phyloP scores from a whole-genome alignment of 2,329 filamentous ascomycete genomes.

The Tolypocladium inflatum region DNA sequence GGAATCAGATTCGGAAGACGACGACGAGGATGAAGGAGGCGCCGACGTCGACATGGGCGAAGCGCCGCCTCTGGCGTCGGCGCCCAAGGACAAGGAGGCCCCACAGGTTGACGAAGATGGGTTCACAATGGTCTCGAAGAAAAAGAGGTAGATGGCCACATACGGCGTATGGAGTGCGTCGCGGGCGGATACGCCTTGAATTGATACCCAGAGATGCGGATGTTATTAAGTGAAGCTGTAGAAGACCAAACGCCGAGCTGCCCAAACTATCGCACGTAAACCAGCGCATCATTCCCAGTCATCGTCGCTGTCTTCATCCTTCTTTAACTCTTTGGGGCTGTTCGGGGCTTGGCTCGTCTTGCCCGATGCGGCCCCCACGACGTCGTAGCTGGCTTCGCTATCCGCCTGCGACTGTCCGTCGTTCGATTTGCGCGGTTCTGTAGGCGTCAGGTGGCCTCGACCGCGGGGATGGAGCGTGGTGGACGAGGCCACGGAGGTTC shows the following conservation, averaged over 20 bases:
- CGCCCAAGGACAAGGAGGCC: slow-evolving; percentile 51
- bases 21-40: slow-evolving; percentile 47
- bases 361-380: slow-evolving; percentile 72
- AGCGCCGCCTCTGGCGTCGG: slow-evolving; percentile 50
- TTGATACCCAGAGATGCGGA: slow-evolving; percentile 15
- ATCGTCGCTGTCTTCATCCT: slow-evolving; percentile 32
- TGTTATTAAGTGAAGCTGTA: slow-evolving; percentile 2
- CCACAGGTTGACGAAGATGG: slow-evolving; percentile 75
- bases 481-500: slow-evolving; percentile 45
- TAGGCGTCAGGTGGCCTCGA: slow-evolving; percentile 45
- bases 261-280: slow-evolving; percentile 9
- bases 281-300: slow-evolving; percentile 9
- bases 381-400: slow-evolving; percentile 92
- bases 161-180: slow-evolving; percentile 2
- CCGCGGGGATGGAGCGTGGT: slow-evolving; percentile 49
- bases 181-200: slow-evolving; percentile 2
- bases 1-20: slow-evolving; percentile 49
- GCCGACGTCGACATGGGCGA: slow-evolving; percentile 60
- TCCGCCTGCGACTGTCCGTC: slow-evolving; percentile 86
- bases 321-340: slow-evolving; percentile 49
- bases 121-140: slow-evolving; percentile 65
- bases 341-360: slow-evolving; percentile 68
- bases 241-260: slow-evolving; percentile 22
- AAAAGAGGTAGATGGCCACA: slow-evolving; percentile 44
- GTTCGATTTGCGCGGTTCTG: slow-evolving; percentile 63